Evolutionary conservation across 768 basidiomycete genomes (phyloP).

Genomic region (Leccinum boreale): DNA sequence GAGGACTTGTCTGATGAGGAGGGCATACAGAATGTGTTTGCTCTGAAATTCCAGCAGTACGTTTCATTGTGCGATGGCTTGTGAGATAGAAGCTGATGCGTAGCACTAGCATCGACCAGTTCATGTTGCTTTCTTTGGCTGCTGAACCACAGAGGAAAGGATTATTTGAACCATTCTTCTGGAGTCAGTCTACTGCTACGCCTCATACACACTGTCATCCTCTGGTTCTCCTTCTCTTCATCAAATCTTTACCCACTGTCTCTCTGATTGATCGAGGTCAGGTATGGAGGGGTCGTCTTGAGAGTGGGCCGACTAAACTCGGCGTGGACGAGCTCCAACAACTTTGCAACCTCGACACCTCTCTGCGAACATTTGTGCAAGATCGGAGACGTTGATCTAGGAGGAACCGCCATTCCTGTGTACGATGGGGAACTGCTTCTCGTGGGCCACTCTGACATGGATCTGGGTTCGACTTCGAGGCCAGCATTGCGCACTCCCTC

Average conservation of each 20-base stretch:
- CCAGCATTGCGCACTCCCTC: slow-evolving; percentile 63
- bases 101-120: slow-evolving; percentile 72
- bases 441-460: slow-evolving; percentile 54
- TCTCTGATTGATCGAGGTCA: too few relatives aligned
- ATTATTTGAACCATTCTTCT: slow-evolving; percentile 74
- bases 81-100: too few relatives aligned
- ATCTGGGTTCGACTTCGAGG: slow-evolving; percentile 45
- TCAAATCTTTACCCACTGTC: too few relatives aligned
- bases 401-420: slow-evolving; percentile 69
- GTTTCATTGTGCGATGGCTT: too few relatives aligned
- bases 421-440: slow-evolving; percentile 74
- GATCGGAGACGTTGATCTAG: slow-evolving; percentile 46
- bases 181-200: slow-evolving; percentile 46
- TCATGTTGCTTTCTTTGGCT: slow-evolving; percentile 72
- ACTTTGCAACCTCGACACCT: slow-evolving; percentile 49
- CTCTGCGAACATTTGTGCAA: slow-evolving; percentile 33
- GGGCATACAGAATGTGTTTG: too few relatives aligned
- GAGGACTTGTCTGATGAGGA: too few relatives aligned
- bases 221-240: too few relatives aligned
- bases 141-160: slow-evolving; percentile 73
- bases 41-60: too few relatives aligned
- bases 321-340: too few relatives aligned
- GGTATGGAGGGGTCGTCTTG: too few relatives aligned
- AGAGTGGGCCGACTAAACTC: too few relatives aligned
- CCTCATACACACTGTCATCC: too few relatives aligned